Evolutionary conservation across 176 grass and related monocot genomes (phyloP).

Genomic region (Leersia perrieri): DNA sequence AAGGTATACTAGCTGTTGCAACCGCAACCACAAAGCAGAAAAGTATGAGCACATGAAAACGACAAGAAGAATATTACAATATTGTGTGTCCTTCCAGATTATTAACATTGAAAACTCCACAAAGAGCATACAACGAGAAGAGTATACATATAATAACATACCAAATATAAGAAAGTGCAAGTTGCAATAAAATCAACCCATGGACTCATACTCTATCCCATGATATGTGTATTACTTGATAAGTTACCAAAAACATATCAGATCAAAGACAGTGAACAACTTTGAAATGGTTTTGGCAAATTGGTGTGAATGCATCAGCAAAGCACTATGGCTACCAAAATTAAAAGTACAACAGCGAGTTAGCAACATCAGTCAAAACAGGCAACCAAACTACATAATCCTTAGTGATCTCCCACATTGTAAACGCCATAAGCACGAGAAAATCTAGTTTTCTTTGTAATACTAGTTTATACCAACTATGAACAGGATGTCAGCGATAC

Average conservation of each 20-base stretch:
- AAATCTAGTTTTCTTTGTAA: not conserved
- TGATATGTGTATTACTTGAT: not conserved
- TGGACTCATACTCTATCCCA: not conserved
- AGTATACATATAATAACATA: not conserved
- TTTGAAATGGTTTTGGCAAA: not conserved
- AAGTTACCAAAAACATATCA: not conserved
- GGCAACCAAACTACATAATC: not conserved
- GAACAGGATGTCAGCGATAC: not conserved
- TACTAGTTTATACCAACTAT: not conserved
- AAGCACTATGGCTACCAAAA: conserved; percentile 4
- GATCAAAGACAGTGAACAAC: not conserved
- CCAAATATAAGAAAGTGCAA: not conserved
- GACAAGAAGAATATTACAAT: conserved; percentile 25
- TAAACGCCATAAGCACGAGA: not conserved
- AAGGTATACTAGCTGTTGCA: not conserved
- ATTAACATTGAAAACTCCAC: conserved; percentile 20
- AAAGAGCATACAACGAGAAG: not conserved
- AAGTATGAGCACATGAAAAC: not conserved
- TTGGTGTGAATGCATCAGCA: not conserved
- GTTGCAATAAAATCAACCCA: not conserved
- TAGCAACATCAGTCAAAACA: not conserved
- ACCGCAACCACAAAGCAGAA: not conserved
- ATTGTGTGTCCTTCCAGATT: conserved; percentile 5
- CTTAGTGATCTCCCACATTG: not conserved
- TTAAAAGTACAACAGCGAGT: conserved; percentile 18